phyloP scores from a whole-genome alignment of 2,329 filamentous ascomycete genomes.

The Cercospora beticola region DNA sequence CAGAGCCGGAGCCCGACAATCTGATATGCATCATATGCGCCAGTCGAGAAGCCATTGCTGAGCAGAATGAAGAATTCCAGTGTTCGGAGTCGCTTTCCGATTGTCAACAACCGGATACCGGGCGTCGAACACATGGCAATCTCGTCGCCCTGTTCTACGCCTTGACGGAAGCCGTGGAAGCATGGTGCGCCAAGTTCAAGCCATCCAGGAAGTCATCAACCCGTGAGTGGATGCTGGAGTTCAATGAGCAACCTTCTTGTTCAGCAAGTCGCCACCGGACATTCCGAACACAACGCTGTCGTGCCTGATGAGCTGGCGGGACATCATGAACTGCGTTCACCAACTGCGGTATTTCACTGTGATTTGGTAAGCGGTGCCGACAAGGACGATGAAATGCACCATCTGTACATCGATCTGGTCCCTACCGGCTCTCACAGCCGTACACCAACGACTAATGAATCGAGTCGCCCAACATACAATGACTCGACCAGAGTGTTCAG shows the following conservation, averaged over 20 bases:
- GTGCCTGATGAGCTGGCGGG: not conserved
- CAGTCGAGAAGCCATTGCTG: not conserved
- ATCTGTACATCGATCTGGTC: not conserved
- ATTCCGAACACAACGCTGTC: not conserved
- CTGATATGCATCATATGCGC: not conserved
- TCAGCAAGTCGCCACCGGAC: not conserved
- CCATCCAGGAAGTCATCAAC: not conserved
- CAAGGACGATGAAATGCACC: not conserved
- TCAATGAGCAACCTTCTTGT: not conserved
- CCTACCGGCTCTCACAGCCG: not conserved
- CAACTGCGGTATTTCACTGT: not conserved
- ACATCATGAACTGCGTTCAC: not conserved
- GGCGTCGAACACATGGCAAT: not conserved
- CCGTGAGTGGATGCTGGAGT: not conserved
- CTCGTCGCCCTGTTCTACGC: not conserved
- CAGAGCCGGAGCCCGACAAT: not conserved
- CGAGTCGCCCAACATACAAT: not conserved
- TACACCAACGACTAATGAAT: not conserved
- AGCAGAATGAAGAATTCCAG: not conserved
- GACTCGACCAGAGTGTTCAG: not conserved
- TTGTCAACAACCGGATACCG: not conserved
- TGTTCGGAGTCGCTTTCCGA: not conserved
- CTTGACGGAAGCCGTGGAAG: not conserved
- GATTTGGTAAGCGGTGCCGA: not conserved
- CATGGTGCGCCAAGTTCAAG: not conserved